Conservation (phyloP, 139 green algal genomes). For the Medakamo hakoo region DNA sequence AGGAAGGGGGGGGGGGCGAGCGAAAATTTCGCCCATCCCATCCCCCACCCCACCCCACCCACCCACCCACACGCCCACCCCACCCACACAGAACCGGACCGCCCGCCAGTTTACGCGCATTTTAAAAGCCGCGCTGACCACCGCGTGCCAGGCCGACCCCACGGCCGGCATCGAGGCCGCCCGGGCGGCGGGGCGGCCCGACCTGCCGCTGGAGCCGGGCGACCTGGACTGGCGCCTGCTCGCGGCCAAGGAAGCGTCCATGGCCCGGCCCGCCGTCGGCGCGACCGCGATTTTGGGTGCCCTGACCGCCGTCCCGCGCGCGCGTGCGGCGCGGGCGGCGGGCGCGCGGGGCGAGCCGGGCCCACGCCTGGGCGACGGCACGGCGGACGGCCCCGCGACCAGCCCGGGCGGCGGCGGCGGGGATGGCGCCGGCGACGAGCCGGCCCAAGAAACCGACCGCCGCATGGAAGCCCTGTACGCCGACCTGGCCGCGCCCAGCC, state of each 20-base stretch:
- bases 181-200: not conserved
- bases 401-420: not conserved
- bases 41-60: not conserved
- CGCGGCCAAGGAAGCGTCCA: not conserved
- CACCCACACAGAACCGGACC: too few species aligned
- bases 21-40: too few species aligned
- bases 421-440: not conserved
- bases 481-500: conserved; percentile 8
- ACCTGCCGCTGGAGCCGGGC: not conserved
- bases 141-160: too few species aligned
- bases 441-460: conserved; percentile 29
- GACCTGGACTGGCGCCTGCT: not conserved
- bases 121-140: too few species aligned
- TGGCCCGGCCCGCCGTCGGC: not conserved
- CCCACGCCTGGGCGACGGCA: not conserved
- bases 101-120: too few species aligned
- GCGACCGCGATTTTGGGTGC: not conserved
- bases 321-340: too few species aligned
- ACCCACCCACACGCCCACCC: not conserved
- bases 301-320: not conserved
- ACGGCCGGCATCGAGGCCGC: too few species aligned
- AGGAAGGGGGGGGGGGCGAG: too few species aligned
- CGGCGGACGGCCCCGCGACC: not conserved
- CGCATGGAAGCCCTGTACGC: conserved; percentile 42
- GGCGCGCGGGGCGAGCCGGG: not conserved